Evolutionary conservation across 2,329 filamentous ascomycete species (phyloP), one percentile per base, ranked within the genome.

Genomic region (Pyrenochaeta sp.): DNA sequence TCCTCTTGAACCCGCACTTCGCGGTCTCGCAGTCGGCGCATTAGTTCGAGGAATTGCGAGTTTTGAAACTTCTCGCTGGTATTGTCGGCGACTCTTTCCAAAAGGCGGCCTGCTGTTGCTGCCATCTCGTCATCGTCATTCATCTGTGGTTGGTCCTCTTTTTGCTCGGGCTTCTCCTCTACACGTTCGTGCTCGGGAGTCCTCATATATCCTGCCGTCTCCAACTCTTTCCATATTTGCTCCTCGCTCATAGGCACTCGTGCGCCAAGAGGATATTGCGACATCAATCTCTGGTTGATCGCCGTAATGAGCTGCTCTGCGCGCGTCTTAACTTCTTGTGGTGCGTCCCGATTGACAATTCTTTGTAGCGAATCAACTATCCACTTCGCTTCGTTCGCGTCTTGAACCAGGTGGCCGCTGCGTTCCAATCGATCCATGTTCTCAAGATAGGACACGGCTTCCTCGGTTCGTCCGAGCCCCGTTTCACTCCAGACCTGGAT

Each of bases 1-100:
- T 92, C 89, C 40, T 89, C 90, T 64, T 91, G 84, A 37, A 95
- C 87, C 48, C 85, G 85, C 13, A 93, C 87, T 78, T 95, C 88
- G 54, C 85, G 83, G 71, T 91, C 88, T 50, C 90, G 85, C 53
- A 95, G 85, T 58, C 86, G 85, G 28, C 90, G 86, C 91, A 96
- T 95, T 45, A 96, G 80, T 3, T 85, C 83, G 0, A 94, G 78
- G 71, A 96, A 96, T 57, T 86, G 86, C 65, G 91, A 93, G 71
- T 93, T 87, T 67, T 88, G 86, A 76, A 95, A 95, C 72, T 94
- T 94, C 46, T 87, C 80, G 54, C 85, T 89, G 56, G 86, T 84
- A 65, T 94, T 89, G 66, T 88, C 82, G 22, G 86, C 83, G 12
- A 96, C 86, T 37, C 86, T 88, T 52, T 89, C 83, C 5, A 95